Base-by-base conservation (phyloP, 495 filamentous ascomycete species). In the Trichoderma gamsii region DNA sequence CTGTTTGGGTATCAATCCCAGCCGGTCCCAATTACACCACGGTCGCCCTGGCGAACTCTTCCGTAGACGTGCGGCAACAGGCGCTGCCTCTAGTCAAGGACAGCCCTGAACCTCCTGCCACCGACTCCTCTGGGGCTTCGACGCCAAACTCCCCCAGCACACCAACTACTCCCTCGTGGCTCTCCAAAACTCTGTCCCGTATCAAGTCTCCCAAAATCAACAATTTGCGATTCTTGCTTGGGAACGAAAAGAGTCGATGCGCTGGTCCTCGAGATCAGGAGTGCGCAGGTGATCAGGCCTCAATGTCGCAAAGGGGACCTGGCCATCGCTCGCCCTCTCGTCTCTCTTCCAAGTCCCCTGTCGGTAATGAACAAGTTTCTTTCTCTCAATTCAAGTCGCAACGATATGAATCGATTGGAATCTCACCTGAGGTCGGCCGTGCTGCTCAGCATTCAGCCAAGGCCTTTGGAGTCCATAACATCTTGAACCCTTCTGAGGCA, bases 271-370 rank as follows among this genome's bases (percentile, higher is more conserved):
- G 73, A 78, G 80, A 76, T 75, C 73, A 72, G 72, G 75, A 76
- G 77, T 75, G 80, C 76, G 78, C 76, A 82, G 81, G 84, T 82
- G 84, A 83, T 79, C 79, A 80, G 83, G 79, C 78, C 80, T 82
- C 81, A 80, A 87, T 87, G 84, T 85, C 82, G 76, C 81, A 84
- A 81, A 83, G 80, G 79, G 81, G 78, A 73, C 72, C 79, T 79
- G 78, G 74, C 73, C 76, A 77, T 79, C 78, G 72, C 74, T 76
- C 81, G 79, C 68, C 77, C 74, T 83, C 84, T 75, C 71, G 69
- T 67, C 73, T 70, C 69, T 73, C 69, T 27, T 69, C 59, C n/a
- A 63, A 23, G 25, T 69, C 67, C 21, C 63, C 63, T 27, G n/a
- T 70, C 32, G 70, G 69, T 67, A 73, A 76, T 75, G 75, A 74